Percentiles rank a stretch among this genome's conserved stretches.
These are phyloP conservation scores for Crithidia bombi DNA, from an alignment of 208 protist species.

Conservation along the genomic window DNA sequence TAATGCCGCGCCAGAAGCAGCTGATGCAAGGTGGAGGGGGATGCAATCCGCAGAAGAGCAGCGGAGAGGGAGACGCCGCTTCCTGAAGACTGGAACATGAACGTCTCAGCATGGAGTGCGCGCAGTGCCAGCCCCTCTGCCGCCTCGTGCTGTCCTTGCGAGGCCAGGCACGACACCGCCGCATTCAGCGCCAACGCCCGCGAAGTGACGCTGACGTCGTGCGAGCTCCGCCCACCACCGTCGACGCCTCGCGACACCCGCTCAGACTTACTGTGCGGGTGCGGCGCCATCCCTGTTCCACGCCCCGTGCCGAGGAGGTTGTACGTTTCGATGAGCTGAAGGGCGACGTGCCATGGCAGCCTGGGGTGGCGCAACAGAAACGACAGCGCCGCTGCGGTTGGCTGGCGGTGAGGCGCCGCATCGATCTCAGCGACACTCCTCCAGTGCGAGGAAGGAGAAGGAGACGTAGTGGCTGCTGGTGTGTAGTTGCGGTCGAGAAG, in stretches of 20 bases:
- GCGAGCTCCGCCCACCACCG: background rate
- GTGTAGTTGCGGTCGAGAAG: constrained; percentile 49
- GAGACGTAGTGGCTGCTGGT: background rate
- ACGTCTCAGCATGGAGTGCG: constrained; percentile 11
- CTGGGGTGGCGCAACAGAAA: constrained; percentile 46
- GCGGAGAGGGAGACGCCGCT: constrained; percentile 19
- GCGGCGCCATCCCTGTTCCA: background rate
- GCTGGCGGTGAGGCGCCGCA: constrained; percentile 16
- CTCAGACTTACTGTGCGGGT: too few species aligned
- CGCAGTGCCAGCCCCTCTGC: constrained; percentile 18
- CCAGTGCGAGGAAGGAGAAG: background rate
- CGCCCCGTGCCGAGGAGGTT: background rate
- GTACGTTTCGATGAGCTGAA: constrained; percentile 31
- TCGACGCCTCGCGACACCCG: background rate
- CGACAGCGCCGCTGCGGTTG: constrained; percentile 44
- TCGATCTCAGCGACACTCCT: background rate
- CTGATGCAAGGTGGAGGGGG: constrained; percentile 5
- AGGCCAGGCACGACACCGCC: constrained; percentile 17
- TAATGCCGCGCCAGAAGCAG: constrained; percentile 13
- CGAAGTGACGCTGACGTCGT: constrained; percentile 5
- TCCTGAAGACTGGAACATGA: background rate
- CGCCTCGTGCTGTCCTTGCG: constrained; percentile 8
- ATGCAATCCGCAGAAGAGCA: constrained; percentile 14
- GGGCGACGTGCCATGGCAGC: constrained; percentile 46
- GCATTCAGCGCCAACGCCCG: constrained; percentile 15